Evolutionary conservation across 23 red algal species (phyloP).

Genomic region (Gracilaria gracilis): DNA sequence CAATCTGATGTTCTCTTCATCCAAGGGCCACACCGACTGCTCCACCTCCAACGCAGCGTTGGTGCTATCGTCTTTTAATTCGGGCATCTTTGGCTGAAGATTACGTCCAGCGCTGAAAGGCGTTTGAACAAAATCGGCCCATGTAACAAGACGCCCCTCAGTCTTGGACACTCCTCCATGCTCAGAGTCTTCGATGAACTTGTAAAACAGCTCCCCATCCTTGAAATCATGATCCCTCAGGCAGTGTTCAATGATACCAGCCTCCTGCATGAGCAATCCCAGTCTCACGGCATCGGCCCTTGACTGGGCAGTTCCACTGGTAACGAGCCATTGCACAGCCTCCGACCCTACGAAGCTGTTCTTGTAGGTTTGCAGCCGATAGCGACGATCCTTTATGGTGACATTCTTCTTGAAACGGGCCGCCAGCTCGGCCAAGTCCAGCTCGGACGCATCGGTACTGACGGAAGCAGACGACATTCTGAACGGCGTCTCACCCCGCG

Average conservation of each 20-base stretch:
- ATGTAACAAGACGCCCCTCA: constrained; percentile 53
- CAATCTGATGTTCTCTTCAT: constrained; percentile 62
- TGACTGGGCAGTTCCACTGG: constrained; percentile 37
- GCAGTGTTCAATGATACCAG: constrained; percentile 77
- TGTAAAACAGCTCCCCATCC: constrained; percentile 68
- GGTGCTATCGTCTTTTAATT: constrained; percentile 32
- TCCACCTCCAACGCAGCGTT: constrained; percentile 35
- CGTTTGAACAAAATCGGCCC: constrained; percentile 60
- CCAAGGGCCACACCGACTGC: constrained; percentile 57
- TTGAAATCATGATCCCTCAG: constrained; percentile 76
- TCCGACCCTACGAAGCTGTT: constrained; percentile 67
- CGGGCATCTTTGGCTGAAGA: constrained; percentile 26
- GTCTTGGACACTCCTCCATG: constrained; percentile 36
- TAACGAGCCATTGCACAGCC: constrained; percentile 66
- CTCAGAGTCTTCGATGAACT: constrained; percentile 65
- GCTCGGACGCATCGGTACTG: background rate
- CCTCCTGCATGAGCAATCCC: constrained; percentile 51
- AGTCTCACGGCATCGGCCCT: constrained; percentile 65
- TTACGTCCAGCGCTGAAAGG: constrained; percentile 20
- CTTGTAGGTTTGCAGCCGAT: constrained; percentile 53
- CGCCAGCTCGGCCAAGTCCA: constrained; percentile 39
- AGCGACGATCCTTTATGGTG: constrained; percentile 67
- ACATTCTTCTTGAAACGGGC: constrained; percentile 50
- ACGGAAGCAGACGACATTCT: constrained; percentile 1
- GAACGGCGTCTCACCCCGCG: too few species aligned